These are phyloP conservation scores for Pulveroboletus ravenelii DNA, from an alignment of 768 basidiomycete species.

Conservation along the genomic window DNA sequence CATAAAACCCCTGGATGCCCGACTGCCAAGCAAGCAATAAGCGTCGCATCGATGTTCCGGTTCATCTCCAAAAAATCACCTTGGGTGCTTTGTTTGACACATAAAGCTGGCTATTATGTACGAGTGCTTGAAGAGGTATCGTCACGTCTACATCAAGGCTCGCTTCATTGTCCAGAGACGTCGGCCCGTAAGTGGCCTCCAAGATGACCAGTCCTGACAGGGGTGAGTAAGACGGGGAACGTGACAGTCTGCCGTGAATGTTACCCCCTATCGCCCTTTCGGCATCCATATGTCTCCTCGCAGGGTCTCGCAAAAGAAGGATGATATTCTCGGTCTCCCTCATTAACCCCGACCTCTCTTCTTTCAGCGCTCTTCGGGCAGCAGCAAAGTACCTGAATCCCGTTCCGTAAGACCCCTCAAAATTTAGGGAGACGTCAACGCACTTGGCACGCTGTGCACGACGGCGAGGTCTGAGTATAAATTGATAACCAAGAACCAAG, in stretches of 20 bases:
- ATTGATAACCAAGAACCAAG: slow-evolving; percentile 50
- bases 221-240: slow-evolving; percentile 13
- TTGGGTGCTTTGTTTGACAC: slow-evolving; percentile 75
- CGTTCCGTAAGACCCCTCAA: slow-evolving; percentile 14
- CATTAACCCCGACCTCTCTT: slow-evolving; percentile 59
- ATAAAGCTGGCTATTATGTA: slow-evolving; percentile 71
- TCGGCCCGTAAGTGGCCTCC: slow-evolving; percentile 68
- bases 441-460: slow-evolving; percentile 53
- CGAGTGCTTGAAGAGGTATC: slow-evolving; percentile 74
- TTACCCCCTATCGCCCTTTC: slow-evolving; percentile 69
- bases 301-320: slow-evolving; percentile 61
- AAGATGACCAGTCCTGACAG: slow-evolving; percentile 67
- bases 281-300: slow-evolving; percentile 54
- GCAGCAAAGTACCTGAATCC: slow-evolving; percentile 58
- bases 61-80: slow-evolving; percentile 34
- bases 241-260: slow-evolving; percentile 9
- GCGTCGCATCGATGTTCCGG: background rate
- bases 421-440: slow-evolving; percentile 8
- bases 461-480: slow-evolving; percentile 52
- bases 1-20: slow-evolving; percentile 82
- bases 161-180: slow-evolving; percentile 45
- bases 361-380: slow-evolving; percentile 55
- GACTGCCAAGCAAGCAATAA: slow-evolving; percentile 37
- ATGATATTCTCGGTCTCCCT: slow-evolving; percentile 61
- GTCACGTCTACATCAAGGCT: slow-evolving; percentile 73